These are phyloP conservation scores for Euphorbia neoarborescens DNA, from an alignment of 441 rosid species.

Conservation along the genomic window DNA sequence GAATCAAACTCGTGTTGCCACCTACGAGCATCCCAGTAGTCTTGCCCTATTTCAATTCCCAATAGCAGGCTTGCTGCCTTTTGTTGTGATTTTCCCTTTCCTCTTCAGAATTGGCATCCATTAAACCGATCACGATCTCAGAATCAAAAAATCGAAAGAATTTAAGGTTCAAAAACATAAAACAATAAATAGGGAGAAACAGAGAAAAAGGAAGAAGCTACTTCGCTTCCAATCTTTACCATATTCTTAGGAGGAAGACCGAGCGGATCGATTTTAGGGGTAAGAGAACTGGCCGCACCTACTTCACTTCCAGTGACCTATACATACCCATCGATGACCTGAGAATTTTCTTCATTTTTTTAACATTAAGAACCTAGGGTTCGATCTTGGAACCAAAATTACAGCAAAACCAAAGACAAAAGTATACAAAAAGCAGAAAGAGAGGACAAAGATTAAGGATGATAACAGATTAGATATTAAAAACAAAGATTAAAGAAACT, in stretches of 20 bases:
- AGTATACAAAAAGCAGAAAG: too few relatives aligned
- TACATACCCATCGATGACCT: conserved; percentile 71
- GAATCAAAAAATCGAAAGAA: conserved; percentile 13
- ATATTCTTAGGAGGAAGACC: conserved; percentile 83
- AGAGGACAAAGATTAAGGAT: too few relatives aligned
- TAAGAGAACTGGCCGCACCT: conserved; percentile 68
- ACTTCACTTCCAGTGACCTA: conserved; percentile 88
- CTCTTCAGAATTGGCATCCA: conserved; percentile 58
- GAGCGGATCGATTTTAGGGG: conserved; percentile 83
- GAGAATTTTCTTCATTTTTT: too few relatives aligned
- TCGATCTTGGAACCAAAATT: too few relatives aligned
- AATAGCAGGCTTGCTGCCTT: background rate
- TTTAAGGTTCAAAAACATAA: conserved; percentile 37
- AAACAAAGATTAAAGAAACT: too few relatives aligned
- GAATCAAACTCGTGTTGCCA: conserved; percentile 97
- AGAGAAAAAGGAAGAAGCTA: background rate
- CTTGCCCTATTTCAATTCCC: conserved; percentile 89
- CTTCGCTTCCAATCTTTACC: too few relatives aligned
- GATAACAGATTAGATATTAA: too few relatives aligned
- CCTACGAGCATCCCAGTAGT: conserved; percentile 93
- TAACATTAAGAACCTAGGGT: too few relatives aligned
- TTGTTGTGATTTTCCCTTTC: conserved; percentile 43
- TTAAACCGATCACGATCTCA: conserved; percentile 16
- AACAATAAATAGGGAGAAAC: background rate
- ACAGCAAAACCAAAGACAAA: too few relatives aligned